phyloP scores from a whole-genome alignment of 225 moss, liverwort and hornwort species.

The Thuidium tamariscinum region DNA sequence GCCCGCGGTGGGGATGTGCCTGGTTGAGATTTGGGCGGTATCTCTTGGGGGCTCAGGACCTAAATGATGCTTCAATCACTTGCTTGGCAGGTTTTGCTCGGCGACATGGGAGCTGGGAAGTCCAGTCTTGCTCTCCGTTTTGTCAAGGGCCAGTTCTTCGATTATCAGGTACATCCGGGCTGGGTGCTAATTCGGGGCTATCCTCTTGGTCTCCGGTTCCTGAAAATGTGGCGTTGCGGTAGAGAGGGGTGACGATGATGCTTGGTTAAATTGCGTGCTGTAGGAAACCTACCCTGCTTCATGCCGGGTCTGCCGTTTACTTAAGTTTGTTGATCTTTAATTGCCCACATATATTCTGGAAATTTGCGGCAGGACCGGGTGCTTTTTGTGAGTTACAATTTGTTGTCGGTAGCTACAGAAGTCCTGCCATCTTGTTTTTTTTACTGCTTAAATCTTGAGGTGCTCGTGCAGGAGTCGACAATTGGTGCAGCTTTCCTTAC shows the following conservation, averaged over 20 bases:
- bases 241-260: background rate
- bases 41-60: background rate
- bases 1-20: background rate
- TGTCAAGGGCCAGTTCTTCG: slow-evolving; percentile 84
- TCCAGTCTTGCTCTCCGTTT: slow-evolving; percentile 90
- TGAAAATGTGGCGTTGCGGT: background rate
- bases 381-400: background rate
- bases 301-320: background rate
- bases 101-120: slow-evolving; percentile 99
- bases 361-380: background rate
- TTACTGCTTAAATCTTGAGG: background rate
- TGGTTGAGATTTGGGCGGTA: background rate
- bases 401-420: background rate
- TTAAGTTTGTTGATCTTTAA: background rate
- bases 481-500: slow-evolving; percentile 95
- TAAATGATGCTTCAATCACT: background rate
- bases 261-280: background rate
- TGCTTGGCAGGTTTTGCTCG: slow-evolving; percentile 65
- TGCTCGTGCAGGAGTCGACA: slow-evolving; percentile 68
- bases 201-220: background rate
- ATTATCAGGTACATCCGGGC: slow-evolving; percentile 54
- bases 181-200: background rate
- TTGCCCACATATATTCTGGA: background rate
- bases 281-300: background rate
- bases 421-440: background rate